Evolutionary conservation across 495 filamentous ascomycete genomes (phyloP).

Genomic region (Hypoxylon crocopeplum): DNA sequence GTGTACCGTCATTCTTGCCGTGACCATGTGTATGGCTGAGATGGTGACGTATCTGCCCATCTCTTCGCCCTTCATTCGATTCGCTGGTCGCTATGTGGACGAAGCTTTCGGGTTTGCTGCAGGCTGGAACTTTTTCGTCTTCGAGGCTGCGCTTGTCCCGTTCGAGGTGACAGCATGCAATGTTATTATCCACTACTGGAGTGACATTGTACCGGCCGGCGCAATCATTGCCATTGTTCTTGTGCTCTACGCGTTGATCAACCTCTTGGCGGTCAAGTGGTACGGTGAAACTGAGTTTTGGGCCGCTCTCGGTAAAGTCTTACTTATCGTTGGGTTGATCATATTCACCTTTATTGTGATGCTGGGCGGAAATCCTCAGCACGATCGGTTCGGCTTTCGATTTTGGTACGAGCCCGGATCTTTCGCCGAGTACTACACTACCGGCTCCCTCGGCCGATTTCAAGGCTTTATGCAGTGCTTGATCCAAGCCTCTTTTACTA

Average conservation of each 20-base stretch:
- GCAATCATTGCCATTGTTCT: slow-evolving; percentile 65
- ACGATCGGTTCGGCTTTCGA: slow-evolving; percentile 70
- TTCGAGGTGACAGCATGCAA: slow-evolving; percentile 71
- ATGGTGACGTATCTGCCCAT: slow-evolving; percentile 79
- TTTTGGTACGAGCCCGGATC: slow-evolving; percentile 74
- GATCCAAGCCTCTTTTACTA: slow-evolving; percentile 72
- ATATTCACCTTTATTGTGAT: slow-evolving; percentile 72
- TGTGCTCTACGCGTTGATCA: slow-evolving; percentile 62
- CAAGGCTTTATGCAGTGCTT: slow-evolving; percentile 70
- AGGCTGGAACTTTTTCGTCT: slow-evolving; percentile 74
- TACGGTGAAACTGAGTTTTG: slow-evolving; percentile 75
- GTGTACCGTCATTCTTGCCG: slow-evolving; percentile 62
- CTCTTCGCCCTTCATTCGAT: slow-evolving; percentile 76
- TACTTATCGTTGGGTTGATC: slow-evolving; percentile 67
- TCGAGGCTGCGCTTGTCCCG: slow-evolving; percentile 66
- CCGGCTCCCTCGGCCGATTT: slow-evolving; percentile 65
- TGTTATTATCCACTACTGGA: slow-evolving; percentile 70
- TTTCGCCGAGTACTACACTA: slow-evolving; percentile 64
- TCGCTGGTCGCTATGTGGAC: slow-evolving; percentile 75
- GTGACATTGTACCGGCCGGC: slow-evolving; percentile 61
- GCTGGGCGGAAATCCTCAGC: slow-evolving; percentile 68
- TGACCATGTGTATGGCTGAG: slow-evolving; percentile 69
- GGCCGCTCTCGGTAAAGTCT: slow-evolving; percentile 66
- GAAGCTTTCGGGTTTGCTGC: slow-evolving; percentile 64
- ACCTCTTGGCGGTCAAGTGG: slow-evolving; percentile 61